Conservation (phyloP, 305 asterid species). For the Plantago coronopus region DNA sequence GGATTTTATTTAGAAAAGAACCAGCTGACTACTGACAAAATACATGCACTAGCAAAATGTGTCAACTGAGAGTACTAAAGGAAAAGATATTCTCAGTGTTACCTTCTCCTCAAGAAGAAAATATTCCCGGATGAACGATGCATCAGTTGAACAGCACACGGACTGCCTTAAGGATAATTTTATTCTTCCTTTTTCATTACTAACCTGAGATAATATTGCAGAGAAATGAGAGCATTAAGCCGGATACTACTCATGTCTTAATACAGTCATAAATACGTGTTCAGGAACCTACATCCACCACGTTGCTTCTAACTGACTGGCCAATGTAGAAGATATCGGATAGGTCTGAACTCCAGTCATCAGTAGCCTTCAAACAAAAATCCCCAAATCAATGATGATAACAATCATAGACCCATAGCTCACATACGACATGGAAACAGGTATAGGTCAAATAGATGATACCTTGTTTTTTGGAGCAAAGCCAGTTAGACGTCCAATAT, state of each 20-base stretch:
- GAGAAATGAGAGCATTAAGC: constrained; percentile 20
- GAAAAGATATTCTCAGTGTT: constrained; percentile 14
- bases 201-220: constrained; percentile 49
- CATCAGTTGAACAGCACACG: constrained; percentile 67
- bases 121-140: constrained; percentile 83
- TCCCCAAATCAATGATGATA: constrained; percentile 15
- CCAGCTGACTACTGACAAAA: no score
- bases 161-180: constrained; percentile 88
- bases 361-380: constrained; percentile 62
- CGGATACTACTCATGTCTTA: constrained; percentile 15
- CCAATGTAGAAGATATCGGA: constrained; percentile 73
- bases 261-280: constrained; percentile 5
- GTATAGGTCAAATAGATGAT: constrained; percentile 12
- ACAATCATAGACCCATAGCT: constrained; percentile 18
- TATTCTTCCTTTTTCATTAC: constrained; percentile 65
- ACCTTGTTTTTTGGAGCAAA: constrained; percentile 96
- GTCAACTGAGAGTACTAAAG: neutral
- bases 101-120: constrained; percentile 88
- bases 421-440: neutral
- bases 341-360: constrained; percentile 62
- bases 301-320: constrained; percentile 87
- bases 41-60: no score
- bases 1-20: no score
- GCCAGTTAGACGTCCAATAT: constrained; percentile 86
- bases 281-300: constrained; percentile 61